Conservation (phyloP, 129 eudicot genomes). For the Solidago caesia region DNA sequence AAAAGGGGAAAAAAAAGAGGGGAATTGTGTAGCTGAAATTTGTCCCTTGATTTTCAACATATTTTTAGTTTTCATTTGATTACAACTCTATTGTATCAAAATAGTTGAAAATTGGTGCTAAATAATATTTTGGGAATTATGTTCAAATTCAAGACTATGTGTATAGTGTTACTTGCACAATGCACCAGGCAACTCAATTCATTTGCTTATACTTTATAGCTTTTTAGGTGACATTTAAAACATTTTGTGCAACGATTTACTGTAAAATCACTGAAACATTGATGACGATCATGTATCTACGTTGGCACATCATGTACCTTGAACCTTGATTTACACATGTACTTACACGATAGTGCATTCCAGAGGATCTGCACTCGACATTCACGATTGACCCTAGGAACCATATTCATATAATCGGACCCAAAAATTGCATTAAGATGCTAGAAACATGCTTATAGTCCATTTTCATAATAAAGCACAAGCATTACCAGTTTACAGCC, state of each 20-base stretch:
- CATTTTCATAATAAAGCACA: slow-evolving; percentile 23
- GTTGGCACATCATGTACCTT: slow-evolving; percentile 10
- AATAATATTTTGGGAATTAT: neutral
- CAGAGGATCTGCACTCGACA: neutral
- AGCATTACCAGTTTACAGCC: neutral
- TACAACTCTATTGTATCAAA: too few species aligned
- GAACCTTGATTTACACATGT: slow-evolving; percentile 3
- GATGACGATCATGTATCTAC: neutral
- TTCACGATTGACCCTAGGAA: neutral
- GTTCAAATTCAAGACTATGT: neutral
- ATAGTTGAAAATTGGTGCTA: neutral
- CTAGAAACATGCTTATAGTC: slow-evolving; percentile 19
- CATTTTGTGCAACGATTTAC: neutral
- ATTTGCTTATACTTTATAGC: too few species aligned
- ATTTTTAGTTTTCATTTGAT: too few species aligned
- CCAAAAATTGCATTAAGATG: slow-evolving; percentile 11
- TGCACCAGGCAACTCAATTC: too few species aligned
- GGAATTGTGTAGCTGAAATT: too few species aligned
- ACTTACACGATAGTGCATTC: slow-evolving; percentile 13
- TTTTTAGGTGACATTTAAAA: neutral
- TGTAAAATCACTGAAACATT: neutral
- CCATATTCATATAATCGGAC: neutral
- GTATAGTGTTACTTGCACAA: too few species aligned
- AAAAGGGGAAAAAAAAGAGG: too few species aligned
- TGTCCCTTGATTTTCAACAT: too few species aligned